Percentiles rank a stretch among this genome's conserved stretches.
phyloP scores from a whole-genome alignment of 176 grass and related monocot species.

The Carex cristatella region DNA sequence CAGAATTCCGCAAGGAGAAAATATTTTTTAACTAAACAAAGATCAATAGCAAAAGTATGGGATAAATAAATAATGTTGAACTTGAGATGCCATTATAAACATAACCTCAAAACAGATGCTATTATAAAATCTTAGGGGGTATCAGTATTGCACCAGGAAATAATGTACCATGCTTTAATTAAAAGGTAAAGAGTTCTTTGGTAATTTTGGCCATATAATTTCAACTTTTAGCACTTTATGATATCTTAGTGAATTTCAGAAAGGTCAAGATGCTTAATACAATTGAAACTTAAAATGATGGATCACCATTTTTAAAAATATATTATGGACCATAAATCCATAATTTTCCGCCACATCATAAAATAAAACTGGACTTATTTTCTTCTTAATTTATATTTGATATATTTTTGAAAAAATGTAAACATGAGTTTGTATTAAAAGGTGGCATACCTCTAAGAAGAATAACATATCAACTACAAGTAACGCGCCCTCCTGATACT shows the following conservation, averaged over 20 bases:
- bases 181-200: background rate
- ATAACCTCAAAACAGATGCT: background rate
- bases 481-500: background rate
- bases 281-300: background rate
- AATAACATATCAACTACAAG: constrained; percentile 17
- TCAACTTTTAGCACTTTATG: background rate
- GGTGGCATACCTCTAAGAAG: constrained; percentile 8
- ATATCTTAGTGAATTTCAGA: background rate
- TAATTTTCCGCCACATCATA: background rate
- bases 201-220: background rate
- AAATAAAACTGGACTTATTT: background rate
- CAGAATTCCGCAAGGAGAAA: background rate
- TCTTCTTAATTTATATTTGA: background rate
- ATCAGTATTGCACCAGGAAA: background rate
- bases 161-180: background rate
- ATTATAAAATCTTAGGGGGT: background rate
- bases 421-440: background rate
- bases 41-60: background rate
- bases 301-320: background rate
- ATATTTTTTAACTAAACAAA: background rate
- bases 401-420: background rate
- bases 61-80: background rate
- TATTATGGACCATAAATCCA: no score
- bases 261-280: background rate
- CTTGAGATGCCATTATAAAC: background rate